Evolutionary conservation across 106 monocot species (phyloP).

Genomic region (Posidonia australis): DNA sequence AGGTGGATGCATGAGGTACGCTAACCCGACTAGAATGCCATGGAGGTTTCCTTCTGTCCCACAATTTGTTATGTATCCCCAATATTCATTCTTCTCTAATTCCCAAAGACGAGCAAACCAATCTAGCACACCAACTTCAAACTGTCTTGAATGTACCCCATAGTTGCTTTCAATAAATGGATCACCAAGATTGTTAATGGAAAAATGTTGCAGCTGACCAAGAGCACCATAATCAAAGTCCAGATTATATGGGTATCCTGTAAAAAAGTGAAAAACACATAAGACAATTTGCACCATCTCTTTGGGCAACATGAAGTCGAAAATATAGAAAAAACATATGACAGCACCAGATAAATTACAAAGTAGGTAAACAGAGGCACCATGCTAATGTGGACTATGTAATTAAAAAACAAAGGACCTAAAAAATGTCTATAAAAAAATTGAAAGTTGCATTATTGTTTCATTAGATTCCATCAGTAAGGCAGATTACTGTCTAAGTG

Average conservation of each 20-base stretch:
- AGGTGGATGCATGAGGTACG: background rate
- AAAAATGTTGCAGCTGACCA: slow-evolving; percentile 28
- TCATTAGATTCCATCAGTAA: too few relatives aligned
- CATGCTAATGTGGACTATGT: too few relatives aligned
- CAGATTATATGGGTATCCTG: slow-evolving; percentile 29
- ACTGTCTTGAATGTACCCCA: slow-evolving; percentile 29
- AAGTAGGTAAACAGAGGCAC: too few relatives aligned
- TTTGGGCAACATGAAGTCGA: too few relatives aligned
- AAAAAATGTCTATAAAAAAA: too few relatives aligned
- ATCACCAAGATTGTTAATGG: slow-evolving; percentile 30
- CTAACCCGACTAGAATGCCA: slow-evolving; percentile 28
- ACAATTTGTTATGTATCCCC: slow-evolving; percentile 33
- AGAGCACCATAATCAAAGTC: slow-evolving; percentile 31
- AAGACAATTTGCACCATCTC: too few relatives aligned
- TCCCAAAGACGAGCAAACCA: slow-evolving; percentile 39
- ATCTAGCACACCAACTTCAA: slow-evolving; percentile 28
- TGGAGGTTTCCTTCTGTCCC: slow-evolving; percentile 35
- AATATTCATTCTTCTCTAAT: slow-evolving; percentile 29
- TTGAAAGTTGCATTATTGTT: too few relatives aligned
- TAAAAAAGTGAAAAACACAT: background rate
- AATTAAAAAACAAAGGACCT: too few relatives aligned
- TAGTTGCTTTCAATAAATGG: slow-evolving; percentile 34
- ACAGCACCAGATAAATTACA: too few relatives aligned
- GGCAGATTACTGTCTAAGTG: background rate
- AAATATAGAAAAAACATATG: background rate